Conservation (phyloP, 805 yeast species). For the Kuraishia floccosa region DNA sequence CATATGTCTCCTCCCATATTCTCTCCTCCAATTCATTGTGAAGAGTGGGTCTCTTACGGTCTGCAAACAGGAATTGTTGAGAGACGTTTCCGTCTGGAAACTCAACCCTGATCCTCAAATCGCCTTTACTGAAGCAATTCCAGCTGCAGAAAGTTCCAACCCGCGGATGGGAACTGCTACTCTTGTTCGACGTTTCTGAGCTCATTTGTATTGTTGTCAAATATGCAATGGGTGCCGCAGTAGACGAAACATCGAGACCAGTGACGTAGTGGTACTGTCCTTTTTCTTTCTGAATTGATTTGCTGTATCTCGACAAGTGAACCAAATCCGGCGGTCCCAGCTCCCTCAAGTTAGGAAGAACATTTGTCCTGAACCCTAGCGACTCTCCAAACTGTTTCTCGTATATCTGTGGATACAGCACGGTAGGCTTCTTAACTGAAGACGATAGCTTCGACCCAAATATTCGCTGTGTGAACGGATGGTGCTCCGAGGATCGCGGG, state of each 20-base stretch:
- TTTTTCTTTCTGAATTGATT: conserved; percentile 30
- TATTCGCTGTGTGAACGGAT: too few species aligned
- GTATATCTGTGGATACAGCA: conserved; percentile 20
- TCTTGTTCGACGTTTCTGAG: conserved; percentile 3
- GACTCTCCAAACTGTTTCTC: conserved; percentile 42
- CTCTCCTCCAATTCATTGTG: conserved; percentile 41
- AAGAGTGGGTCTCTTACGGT: conserved; percentile 43
- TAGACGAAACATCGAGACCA: conserved; percentile 41
- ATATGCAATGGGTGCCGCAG: conserved; percentile 45
- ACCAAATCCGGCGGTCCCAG: conserved; percentile 71
- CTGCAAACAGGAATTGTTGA: conserved; percentile 35
- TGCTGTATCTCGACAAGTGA: conserved; percentile 33
- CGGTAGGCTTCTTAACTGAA: conserved; percentile 3
- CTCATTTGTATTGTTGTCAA: conserved; percentile 33
- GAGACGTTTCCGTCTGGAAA: conserved; percentile 36
- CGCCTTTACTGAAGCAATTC: conserved; percentile 65
- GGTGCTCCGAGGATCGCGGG: too few species aligned
- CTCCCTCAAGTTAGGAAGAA: conserved; percentile 32
- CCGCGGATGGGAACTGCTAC: conserved; percentile 14
- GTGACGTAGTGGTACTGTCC: conserved; percentile 44
- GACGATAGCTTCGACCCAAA: too few species aligned
- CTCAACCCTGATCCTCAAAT: conserved; percentile 54
- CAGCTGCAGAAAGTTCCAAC: conserved; percentile 53
- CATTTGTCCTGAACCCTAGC: conserved; percentile 34
- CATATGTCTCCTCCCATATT: conserved; percentile 53